Conservation (phyloP, 2,329 filamentous ascomycete species). For the Penicillium sp. region DNA sequence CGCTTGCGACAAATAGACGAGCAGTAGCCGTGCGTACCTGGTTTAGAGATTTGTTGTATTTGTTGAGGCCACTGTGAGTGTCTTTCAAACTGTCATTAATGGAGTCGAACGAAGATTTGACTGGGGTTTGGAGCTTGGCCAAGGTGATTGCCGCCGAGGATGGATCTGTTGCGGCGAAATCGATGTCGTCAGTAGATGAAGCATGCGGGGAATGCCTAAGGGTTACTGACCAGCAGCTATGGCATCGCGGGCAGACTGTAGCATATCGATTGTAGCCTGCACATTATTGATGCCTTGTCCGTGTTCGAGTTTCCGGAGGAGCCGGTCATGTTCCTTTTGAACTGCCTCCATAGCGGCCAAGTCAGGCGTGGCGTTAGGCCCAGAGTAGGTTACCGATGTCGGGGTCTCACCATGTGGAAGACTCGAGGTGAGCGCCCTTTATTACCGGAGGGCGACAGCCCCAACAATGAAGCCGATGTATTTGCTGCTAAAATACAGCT, state of each 20-base stretch:
- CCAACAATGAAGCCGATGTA: not conserved
- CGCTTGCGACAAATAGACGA: not conserved
- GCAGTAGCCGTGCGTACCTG: constrained; percentile 53
- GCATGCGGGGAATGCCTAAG: not conserved
- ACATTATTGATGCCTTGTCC: constrained; percentile 71
- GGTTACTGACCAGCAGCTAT: constrained; percentile 62
- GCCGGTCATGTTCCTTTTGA: constrained; percentile 68
- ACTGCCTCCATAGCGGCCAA: constrained; percentile 57
- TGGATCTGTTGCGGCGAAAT: constrained; percentile 53
- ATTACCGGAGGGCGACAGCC: not conserved
- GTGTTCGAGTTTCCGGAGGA: constrained; percentile 66
- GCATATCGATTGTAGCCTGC: constrained; percentile 73
- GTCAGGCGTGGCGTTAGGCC: constrained; percentile 10
- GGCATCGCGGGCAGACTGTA: constrained; percentile 68
- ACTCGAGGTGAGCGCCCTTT: constrained; percentile 4
- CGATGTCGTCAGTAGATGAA: constrained; percentile 12
- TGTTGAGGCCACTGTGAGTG: constrained; percentile 74
- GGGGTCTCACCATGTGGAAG: constrained; percentile 26
- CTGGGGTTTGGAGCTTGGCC: constrained; percentile 78
- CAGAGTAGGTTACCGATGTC: constrained; percentile 32
- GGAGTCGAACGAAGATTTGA: constrained; percentile 74
- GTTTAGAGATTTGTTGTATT: constrained; percentile 80
- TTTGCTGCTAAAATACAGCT: not conserved
- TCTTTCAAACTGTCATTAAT: constrained; percentile 79
- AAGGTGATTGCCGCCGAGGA: constrained; percentile 69